These are phyloP conservation scores for Verticillium klebahnii DNA, from an alignment of 2,329 filamentous ascomycete genomes.

Conservation along the genomic window DNA sequence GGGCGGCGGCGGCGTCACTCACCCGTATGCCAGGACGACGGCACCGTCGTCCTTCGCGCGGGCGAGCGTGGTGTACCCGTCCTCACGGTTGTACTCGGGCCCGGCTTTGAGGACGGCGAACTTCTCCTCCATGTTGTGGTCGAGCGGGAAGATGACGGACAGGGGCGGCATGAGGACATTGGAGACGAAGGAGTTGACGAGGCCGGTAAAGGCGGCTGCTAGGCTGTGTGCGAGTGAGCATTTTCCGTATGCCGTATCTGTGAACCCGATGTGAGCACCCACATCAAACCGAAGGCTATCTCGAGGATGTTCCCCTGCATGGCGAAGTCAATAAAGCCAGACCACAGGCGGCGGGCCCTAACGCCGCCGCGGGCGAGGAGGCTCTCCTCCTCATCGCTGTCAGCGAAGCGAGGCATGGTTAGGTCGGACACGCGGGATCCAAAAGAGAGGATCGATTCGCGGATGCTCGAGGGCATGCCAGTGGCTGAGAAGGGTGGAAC, in stretches of 20 bases:
- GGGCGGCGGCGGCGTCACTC: conserved; percentile 16
- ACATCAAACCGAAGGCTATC: conserved; percentile 74
- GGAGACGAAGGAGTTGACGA: conserved; percentile 68
- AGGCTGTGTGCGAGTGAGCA: conserved; percentile 38
- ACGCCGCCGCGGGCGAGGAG: conserved; percentile 43
- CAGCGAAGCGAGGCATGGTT: conserved; percentile 22
- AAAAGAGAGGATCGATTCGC: background rate
- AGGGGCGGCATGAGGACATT: conserved; percentile 67
- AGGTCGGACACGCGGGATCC: background rate
- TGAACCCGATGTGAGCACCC: conserved; percentile 18
- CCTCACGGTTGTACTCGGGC: conserved; percentile 42
- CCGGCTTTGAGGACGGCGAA: conserved; percentile 62
- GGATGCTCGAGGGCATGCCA: background rate
- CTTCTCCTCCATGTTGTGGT: conserved; percentile 69
- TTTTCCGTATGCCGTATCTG: background rate
- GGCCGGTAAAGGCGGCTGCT: conserved; percentile 64
- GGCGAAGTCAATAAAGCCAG: conserved; percentile 67
- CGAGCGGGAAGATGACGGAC: conserved; percentile 63
- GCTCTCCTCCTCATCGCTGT: conserved; percentile 30
- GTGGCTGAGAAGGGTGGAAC: background rate
- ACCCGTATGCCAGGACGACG: conserved; percentile 68
- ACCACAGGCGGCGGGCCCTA: conserved; percentile 47
- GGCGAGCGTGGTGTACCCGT: conserved; percentile 65
- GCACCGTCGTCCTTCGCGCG: conserved; percentile 68
- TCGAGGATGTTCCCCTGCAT: conserved; percentile 71